Evolutionary conservation across 768 basidiomycete genomes (phyloP), one percentile per base, ranked within the genome.

Genomic region (Phanerochaete sordida): DNA sequence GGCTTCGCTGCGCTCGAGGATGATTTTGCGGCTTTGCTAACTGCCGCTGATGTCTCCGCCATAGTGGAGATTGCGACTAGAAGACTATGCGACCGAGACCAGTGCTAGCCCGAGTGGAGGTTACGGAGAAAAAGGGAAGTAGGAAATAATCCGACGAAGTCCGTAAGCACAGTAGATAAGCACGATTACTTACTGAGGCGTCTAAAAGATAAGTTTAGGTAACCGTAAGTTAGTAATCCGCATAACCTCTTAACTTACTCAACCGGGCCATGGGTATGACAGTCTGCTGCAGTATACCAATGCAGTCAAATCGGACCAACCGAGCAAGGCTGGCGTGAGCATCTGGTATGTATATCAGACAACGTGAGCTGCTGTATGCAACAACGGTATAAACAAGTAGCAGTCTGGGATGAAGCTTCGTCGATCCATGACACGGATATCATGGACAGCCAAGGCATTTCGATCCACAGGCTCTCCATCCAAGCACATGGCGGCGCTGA

Each of bases 1-100:
- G 70, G 70, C 57, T 72, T 72, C 0, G 70, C 35, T 3, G 69
- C 69, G 60, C 59, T 56, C 24, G 53, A 57, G 21, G 61, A 57
- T 4, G 48, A 21, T 27, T 52, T 56, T 24, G 48, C 2, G 16
- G 37, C 35, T 26, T 61, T 57, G 1, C 4, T 43, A 4, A 12
- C 39, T 43, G 39, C 19, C 4, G 19, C 39, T 35, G 33, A 7
- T 7, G 33, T 13, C 39, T 43, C 39, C 19, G 39, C 8, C 39
- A 43, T 43, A 11, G 39, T 43, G 19, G 19, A 11, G 8, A 11
- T 19, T 16, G 39, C 19, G 33, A 43, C 19, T 43, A 13, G 33
- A 6, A 35, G 33, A 13, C 6, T 7, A 35, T 35, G 33, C 7
- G 13, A 35, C 6, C 6, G 7, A 6, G 7, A 13, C 33, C 33